These are phyloP conservation scores for Berberis vulgaris DNA, from an alignment of 164 flowering plant species.

Conservation along the genomic window DNA sequence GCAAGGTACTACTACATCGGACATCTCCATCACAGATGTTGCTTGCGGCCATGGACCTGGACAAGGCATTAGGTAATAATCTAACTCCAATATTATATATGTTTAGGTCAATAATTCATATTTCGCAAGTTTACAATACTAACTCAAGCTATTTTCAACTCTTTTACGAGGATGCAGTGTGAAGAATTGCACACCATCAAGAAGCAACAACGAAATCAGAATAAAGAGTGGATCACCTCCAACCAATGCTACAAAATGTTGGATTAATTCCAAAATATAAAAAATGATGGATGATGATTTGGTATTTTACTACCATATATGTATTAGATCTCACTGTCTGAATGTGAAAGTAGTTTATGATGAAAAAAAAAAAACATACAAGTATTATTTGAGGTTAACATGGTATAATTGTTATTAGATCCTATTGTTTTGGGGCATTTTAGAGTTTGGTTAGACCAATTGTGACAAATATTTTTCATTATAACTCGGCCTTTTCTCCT, in stretches of 20 bases:
- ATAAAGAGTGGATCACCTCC: constrained; percentile 31
- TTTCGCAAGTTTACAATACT: neutral
- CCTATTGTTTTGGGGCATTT: too few relatives aligned
- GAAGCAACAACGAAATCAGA: constrained; percentile 36
- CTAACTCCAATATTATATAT: neutral
- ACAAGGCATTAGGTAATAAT: constrained; percentile 6
- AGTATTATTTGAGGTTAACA: too few relatives aligned
- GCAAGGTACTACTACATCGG: neutral
- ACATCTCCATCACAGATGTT: neutral
- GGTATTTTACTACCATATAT: neutral
- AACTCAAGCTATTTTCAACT: neutral
- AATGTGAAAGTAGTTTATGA: neutral
- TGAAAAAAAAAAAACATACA: neutral
- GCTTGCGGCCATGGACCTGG: constrained; percentile 3
- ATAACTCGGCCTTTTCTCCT: too few relatives aligned
- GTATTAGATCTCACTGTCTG: neutral
- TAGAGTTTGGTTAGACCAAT: too few relatives aligned
- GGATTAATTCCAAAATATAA: neutral
- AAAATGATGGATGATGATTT: neutral
- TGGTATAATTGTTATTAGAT: too few relatives aligned
- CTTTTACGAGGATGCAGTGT: constrained; percentile 20
- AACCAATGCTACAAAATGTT: constrained; percentile 16
- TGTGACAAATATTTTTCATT: too few relatives aligned
- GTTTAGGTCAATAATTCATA: neutral
- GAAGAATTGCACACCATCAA: constrained; percentile 21